Evolutionary conservation across 176 grass and related monocot genomes (phyloP), one percentile per base, ranked within the genome.

Genomic region (Carex myosuroides): DNA sequence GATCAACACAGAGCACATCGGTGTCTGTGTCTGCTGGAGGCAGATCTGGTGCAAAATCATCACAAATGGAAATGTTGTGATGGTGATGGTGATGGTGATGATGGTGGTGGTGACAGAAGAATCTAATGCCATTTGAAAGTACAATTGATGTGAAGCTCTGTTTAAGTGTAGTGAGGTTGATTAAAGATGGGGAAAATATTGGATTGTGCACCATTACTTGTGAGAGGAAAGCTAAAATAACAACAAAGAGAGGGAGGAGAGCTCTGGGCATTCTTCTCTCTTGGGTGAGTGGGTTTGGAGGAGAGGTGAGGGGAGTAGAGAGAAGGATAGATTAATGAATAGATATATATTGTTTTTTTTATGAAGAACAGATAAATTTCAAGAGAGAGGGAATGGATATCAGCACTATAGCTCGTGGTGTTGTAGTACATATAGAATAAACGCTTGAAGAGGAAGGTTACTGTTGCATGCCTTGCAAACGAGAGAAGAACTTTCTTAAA

Each of bases 381-480:
- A 24, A 70, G 37, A 13, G 13, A n/a, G 42, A 74, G 50, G 60
- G 56, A 9, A 39, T 6, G 4, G 5, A 9, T 46, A 10, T 46
- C 44, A 46, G 73, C 12, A 37, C 63, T 85, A 71, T 72, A 12
- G 42, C 22, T 80, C 87, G 87, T 89, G 42, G 42, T 3, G 55
- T 84, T 76, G 48, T 17, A 13, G 1, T 64, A 26, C 26, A 26
- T 26, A 17, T 63, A 64, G 63, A 82, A 17, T 32, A 79, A n/a
- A 75, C 48, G 70, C 86, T 84, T 91, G 75, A 66, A 85, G 59
- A 75, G 87, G 71, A 89, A 90, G 84, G 81, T 77, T 93, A 86
- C 76, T 86, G 83, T 88, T 64, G 88, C 85, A 90, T 90, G 94
- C 57, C 94, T 91, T 91, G 87, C 94, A 97, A 91, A 97, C 78